Percentiles rank a stretch among this genome's conserved stretches.
Conservation (phyloP, 257 asterid genomes). For the Solanum sejunctum region DNA sequence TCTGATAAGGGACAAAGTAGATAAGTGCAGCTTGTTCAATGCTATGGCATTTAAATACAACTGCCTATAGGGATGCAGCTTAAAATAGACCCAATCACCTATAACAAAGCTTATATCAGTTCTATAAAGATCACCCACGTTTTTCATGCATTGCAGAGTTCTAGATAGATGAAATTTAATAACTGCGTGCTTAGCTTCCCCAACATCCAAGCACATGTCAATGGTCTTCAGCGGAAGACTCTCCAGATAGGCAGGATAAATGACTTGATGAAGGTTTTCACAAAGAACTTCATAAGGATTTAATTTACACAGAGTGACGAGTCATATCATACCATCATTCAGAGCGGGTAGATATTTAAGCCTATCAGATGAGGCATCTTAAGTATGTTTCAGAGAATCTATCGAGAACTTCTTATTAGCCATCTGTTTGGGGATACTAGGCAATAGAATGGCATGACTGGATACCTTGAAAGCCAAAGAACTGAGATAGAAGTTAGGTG, state of each 20-base stretch:
- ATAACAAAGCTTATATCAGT: background rate
- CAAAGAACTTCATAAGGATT: background rate
- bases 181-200: background rate
- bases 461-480: background rate
- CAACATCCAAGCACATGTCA: background rate
- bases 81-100: background rate
- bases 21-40: background rate
- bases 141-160: background rate
- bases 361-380: background rate
- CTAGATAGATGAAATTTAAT: background rate
- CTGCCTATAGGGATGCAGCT: background rate
- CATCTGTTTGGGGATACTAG: background rate
- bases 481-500: background rate
- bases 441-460: background rate
- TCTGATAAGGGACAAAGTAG: background rate
- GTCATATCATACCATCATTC: background rate
- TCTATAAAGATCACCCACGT: background rate
- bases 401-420: background rate
- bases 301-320: background rate
- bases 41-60: background rate
- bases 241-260: background rate
- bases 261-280: background rate
- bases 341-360: background rate
- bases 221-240: background rate
- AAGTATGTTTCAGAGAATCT: background rate